phyloP scores from a whole-genome alignment of 805 yeast species.

The Candida ascalaphidarum region DNA sequence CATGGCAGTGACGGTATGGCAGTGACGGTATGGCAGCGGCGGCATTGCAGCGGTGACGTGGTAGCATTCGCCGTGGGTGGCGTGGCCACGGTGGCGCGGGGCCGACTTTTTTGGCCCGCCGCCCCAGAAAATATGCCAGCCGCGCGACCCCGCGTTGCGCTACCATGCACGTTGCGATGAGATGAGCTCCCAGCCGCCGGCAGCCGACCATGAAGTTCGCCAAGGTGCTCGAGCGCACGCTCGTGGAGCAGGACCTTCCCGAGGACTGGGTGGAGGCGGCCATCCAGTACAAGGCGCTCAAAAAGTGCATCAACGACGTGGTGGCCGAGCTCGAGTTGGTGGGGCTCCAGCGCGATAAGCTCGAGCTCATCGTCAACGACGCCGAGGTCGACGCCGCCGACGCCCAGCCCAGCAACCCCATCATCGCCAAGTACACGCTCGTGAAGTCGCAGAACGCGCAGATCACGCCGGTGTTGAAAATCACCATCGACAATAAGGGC shows the following conservation, averaged over 20 bases:
- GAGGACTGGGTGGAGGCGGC: conserved; percentile 60
- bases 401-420: conserved; percentile 26
- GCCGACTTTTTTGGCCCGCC: too few species aligned
- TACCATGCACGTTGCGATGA: background rate
- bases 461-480: conserved; percentile 32
- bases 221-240: conserved; percentile 55
- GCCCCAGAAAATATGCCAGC: too few species aligned
- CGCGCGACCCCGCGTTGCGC: background rate
- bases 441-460: conserved; percentile 16
- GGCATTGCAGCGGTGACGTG: too few species aligned
- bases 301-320: conserved; percentile 57
- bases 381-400: conserved; percentile 24
- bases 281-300: conserved; percentile 63
- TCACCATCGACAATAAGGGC: conserved; percentile 28
- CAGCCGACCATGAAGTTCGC: conserved; percentile 62
- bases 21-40: too few species aligned
- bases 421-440: conserved; percentile 34
- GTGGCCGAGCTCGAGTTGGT: conserved; percentile 53
- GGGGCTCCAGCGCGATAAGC: conserved; percentile 45
- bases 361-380: conserved; percentile 27
- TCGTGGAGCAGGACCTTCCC: conserved; percentile 55
- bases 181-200: too few species aligned
- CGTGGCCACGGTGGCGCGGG: too few species aligned
- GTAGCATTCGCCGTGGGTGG: too few species aligned
- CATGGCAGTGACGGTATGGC: too few species aligned